phyloP scores from a whole-genome alignment of 129 eudicot species.

The Smallanthus sonchifolius region DNA sequence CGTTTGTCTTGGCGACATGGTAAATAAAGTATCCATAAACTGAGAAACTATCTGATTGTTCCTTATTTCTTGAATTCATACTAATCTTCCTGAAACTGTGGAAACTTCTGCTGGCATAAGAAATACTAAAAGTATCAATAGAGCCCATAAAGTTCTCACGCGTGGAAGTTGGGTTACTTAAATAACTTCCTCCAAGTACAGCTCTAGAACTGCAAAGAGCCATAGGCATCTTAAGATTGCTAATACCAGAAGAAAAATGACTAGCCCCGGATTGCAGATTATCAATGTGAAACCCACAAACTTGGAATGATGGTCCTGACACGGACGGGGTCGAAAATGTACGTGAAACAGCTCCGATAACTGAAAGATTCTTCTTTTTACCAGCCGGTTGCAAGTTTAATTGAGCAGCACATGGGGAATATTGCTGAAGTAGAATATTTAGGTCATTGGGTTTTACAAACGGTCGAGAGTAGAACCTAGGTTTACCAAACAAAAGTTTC shows the following conservation, averaged over 20 bases:
- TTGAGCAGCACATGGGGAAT: constrained; percentile 53
- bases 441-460: constrained; percentile 36
- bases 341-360: constrained; percentile 69
- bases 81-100: constrained; percentile 45
- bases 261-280: constrained; percentile 40
- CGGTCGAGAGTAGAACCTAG: constrained; percentile 44
- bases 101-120: constrained; percentile 36
- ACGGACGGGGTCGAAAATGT: constrained; percentile 78
- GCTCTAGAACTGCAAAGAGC: constrained; percentile 55
- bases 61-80: constrained; percentile 66
- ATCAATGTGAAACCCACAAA: constrained; percentile 65
- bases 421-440: constrained; percentile 41
- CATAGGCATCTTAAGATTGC: constrained; percentile 40
- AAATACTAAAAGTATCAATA: constrained; percentile 24
- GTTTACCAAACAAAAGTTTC: constrained; percentile 46
- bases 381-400: constrained; percentile 49
- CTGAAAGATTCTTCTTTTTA: constrained; percentile 53
- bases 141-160: constrained; percentile 16
- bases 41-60: constrained; percentile 36
- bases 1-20: constrained; percentile 48
- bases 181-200: constrained; percentile 33
- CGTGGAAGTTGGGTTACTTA: constrained; percentile 24
- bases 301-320: constrained; percentile 74
- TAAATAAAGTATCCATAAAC: constrained; percentile 55
- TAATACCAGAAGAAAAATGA: constrained; percentile 16